Percentiles rank a stretch among this genome's conserved stretches.
phyloP scores from a whole-genome alignment of 371 early-diverging fungal genomes.

The Fennellomyces sp. region DNA sequence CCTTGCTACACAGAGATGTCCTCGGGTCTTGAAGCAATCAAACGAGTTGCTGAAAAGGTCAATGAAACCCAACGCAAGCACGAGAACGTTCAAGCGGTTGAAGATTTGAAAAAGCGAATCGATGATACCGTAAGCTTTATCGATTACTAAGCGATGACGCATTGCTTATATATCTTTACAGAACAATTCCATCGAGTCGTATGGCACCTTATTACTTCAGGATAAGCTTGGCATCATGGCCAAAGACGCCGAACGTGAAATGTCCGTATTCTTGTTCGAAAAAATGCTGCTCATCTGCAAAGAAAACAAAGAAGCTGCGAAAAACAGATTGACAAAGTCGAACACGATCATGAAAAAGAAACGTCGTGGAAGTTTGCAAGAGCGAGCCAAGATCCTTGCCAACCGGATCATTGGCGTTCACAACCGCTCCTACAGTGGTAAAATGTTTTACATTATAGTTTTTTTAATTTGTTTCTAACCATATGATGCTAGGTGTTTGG shows the following conservation, averaged over 20 bases:
- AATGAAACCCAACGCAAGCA: conserved; percentile 92
- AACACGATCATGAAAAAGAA: conserved; percentile 50
- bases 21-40: conserved; percentile 79
- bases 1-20: conserved; percentile 78
- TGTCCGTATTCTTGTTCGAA: conserved; percentile 88
- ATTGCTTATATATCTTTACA: conserved; percentile 1
- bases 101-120: conserved; percentile 74
- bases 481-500: conserved; percentile 39
- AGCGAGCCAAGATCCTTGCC: conserved; percentile 66
- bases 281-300: conserved; percentile 88
- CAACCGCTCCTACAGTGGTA: conserved; percentile 20
- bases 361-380: conserved; percentile 58
- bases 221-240: conserved; percentile 82
- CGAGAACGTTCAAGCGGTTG: conserved; percentile 80
- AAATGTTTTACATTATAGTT: not conserved
- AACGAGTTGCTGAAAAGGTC: conserved; percentile 86
- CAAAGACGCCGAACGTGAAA: conserved; percentile 75
- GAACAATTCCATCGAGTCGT: conserved; percentile 49
- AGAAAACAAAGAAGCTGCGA: conserved; percentile 51
- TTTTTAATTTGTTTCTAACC: not conserved
- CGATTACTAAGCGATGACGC: not conserved
- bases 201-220: conserved; percentile 81
- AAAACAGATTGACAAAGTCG: conserved; percentile 42
- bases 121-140: conserved; percentile 9
- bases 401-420: conserved; percentile 23